Evolutionary conservation across 2,329 filamentous ascomycete genomes (phyloP).

Genomic region (Penicillium sp.): DNA sequence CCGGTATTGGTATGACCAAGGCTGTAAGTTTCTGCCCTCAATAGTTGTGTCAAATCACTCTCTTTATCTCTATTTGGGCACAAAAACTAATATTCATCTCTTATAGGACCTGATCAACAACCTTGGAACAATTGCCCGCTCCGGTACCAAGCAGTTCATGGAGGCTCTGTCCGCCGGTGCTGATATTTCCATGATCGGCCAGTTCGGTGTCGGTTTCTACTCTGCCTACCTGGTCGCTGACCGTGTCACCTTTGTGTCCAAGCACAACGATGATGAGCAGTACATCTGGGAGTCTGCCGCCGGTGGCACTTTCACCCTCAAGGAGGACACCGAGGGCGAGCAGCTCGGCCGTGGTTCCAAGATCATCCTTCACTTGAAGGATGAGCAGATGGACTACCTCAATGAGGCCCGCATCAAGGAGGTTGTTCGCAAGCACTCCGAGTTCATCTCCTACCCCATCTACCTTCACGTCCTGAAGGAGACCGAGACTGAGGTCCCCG

Average conservation of each 20-base stretch:
- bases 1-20: constrained; percentile 99
- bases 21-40: constrained; percentile 65
- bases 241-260: constrained; percentile 91
- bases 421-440: constrained; percentile 99
- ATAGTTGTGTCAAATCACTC: not conserved
- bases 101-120: constrained; percentile 97
- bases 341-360: constrained; percentile 91
- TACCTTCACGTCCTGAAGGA: constrained; percentile 99
- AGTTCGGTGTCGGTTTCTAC: constrained; percentile 99
- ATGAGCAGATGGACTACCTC: constrained; percentile 97
- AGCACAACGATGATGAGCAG: constrained; percentile 99
- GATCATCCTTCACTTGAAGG: constrained; percentile 98
- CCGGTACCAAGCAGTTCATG: constrained; percentile 99
- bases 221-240: constrained; percentile 99
- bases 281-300: constrained; percentile 99
- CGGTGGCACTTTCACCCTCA: constrained; percentile 95
- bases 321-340: constrained; percentile 85
- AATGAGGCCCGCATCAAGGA: constrained; percentile 99
- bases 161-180: constrained; percentile 97
- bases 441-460: constrained; percentile 99
- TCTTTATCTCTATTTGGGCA: not conserved
- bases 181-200: constrained; percentile 99
- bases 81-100: not conserved
- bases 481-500: constrained; percentile 97
- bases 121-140: constrained; percentile 98